phyloP scores from a whole-genome alignment of 805 yeast species.

The Teunomyces tritomae region DNA sequence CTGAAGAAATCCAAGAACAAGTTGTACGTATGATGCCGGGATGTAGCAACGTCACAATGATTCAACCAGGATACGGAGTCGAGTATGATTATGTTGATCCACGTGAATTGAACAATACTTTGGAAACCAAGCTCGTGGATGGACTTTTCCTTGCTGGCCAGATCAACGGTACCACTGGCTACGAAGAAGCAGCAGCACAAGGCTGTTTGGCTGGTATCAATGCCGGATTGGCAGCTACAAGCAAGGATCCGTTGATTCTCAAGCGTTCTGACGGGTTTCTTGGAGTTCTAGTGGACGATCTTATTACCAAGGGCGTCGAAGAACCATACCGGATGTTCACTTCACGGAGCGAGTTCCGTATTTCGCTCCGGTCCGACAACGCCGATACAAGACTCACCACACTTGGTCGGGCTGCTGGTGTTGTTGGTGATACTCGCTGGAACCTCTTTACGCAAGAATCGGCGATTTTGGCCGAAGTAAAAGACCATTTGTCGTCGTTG shows the following conservation, averaged over 20 bases:
- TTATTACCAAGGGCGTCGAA: slow-evolving; percentile 90
- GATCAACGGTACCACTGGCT: slow-evolving; percentile 97
- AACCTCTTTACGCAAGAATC: slow-evolving; percentile 43
- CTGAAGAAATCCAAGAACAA: slow-evolving; percentile 80
- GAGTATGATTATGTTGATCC: slow-evolving; percentile 98
- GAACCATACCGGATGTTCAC: slow-evolving; percentile 99
- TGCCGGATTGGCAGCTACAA: slow-evolving; percentile 64
- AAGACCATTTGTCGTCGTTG: slow-evolving; percentile 43
- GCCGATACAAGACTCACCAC: slow-evolving; percentile 85
- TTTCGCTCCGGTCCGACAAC: slow-evolving; percentile 88
- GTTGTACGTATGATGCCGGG: slow-evolving; percentile 82
- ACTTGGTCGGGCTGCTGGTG: slow-evolving; percentile 63
- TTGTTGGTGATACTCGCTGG: slow-evolving; percentile 62
- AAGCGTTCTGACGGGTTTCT: slow-evolving; percentile 82
- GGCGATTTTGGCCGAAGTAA: slow-evolving; percentile 42
- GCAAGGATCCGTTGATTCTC: slow-evolving; percentile 47
- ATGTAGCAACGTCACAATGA: slow-evolving; percentile 79
- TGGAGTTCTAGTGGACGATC: slow-evolving; percentile 91
- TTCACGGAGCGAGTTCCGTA: slow-evolving; percentile 89
- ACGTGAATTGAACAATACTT: slow-evolving; percentile 68
- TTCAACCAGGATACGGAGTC: slow-evolving; percentile 98
- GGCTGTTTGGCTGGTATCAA: slow-evolving; percentile 95
- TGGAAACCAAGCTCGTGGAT: slow-evolving; percentile 75
- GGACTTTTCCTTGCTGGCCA: slow-evolving; percentile 94
- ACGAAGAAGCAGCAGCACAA: slow-evolving; percentile 98